Conservation (phyloP, 352 stramenopile genomes). For the Phytophthora rubi region DNA sequence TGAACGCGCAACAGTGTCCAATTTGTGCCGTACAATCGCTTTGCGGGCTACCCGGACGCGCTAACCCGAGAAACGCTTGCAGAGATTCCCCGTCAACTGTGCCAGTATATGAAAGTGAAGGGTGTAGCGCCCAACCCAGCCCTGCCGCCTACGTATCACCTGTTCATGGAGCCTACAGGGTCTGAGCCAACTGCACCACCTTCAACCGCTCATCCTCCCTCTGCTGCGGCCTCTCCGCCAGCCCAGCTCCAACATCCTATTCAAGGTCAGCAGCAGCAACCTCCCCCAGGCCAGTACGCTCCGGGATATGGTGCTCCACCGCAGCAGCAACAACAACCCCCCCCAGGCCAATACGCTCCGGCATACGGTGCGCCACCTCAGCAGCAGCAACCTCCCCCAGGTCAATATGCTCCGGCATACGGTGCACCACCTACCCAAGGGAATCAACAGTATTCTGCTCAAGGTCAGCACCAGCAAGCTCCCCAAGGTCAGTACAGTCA, state of each 20-base stretch:
- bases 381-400: constrained; percentile 21
- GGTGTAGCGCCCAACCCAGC: constrained; percentile 58
- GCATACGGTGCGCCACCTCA: constrained; percentile 22
- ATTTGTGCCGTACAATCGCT: constrained; percentile 69
- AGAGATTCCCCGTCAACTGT: constrained; percentile 78
- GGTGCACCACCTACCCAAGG: constrained; percentile 16
- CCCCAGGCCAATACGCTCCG: constrained; percentile 32
- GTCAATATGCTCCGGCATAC: constrained; percentile 29
- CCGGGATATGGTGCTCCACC: constrained; percentile 16
- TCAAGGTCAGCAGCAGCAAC: constrained; percentile 27
- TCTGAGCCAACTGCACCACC: constrained; percentile 13
- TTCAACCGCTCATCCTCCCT: constrained; percentile 21
- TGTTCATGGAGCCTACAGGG: constrained; percentile 47
- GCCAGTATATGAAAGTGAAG: constrained; percentile 79
- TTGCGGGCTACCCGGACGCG: constrained; percentile 47
- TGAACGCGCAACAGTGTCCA: constrained; percentile 47
- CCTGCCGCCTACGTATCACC: constrained; percentile 53
- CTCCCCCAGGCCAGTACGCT: constrained; percentile 31
- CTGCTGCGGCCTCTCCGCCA: constrained; percentile 21
- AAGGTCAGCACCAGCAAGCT: constrained; percentile 5
- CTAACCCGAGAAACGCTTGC: constrained; percentile 65
- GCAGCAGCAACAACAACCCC: constrained; percentile 24
- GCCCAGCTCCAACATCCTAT: constrained; percentile 17
- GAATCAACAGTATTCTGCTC: constrained; percentile 18
- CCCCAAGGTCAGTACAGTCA: constrained; percentile 16